These are phyloP conservation scores for Colletotrichum cordylinicola DNA, from an alignment of 2,329 filamentous ascomycete genomes.

Conservation along the genomic window DNA sequence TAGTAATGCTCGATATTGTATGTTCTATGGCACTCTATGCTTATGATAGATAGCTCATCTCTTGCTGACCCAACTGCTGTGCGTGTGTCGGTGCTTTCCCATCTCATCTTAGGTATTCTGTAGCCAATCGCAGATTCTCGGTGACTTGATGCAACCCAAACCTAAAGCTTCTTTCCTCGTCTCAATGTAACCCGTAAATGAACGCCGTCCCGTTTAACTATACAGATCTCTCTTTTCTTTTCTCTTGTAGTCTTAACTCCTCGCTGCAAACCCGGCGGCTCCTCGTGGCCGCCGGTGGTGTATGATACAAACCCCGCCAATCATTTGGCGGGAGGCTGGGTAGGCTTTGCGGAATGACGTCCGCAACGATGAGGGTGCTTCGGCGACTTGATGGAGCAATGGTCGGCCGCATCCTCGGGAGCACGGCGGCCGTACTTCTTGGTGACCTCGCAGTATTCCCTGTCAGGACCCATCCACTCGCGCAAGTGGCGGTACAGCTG, in stretches of 20 bases:
- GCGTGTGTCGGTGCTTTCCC: background rate
- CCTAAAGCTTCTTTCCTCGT: background rate
- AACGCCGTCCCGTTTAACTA: background rate
- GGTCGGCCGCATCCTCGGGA: conserved; percentile 48
- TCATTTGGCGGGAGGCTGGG: background rate
- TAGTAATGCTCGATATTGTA: background rate
- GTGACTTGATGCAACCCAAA: background rate
- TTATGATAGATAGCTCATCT: background rate
- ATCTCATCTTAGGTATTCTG: background rate
- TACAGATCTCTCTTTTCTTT: background rate
- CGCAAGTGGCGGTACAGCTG: conserved; percentile 68
- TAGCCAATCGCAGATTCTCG: background rate
- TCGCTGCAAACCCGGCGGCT: background rate
- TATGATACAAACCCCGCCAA: background rate
- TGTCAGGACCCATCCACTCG: conserved; percentile 61
- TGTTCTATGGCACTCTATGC: background rate
- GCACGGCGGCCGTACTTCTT: conserved; percentile 61
- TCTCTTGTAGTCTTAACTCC: background rate
- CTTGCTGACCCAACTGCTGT: background rate
- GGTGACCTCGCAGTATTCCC: conserved; percentile 67
- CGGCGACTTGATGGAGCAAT: conserved; percentile 66
- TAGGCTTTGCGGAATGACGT: conserved; percentile 48
- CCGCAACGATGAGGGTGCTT: conserved; percentile 64
- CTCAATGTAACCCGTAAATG: background rate
- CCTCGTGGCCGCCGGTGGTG: background rate